Conservation (phyloP, 768 basidiomycete genomes). For the Lentinula boryana region DNA sequence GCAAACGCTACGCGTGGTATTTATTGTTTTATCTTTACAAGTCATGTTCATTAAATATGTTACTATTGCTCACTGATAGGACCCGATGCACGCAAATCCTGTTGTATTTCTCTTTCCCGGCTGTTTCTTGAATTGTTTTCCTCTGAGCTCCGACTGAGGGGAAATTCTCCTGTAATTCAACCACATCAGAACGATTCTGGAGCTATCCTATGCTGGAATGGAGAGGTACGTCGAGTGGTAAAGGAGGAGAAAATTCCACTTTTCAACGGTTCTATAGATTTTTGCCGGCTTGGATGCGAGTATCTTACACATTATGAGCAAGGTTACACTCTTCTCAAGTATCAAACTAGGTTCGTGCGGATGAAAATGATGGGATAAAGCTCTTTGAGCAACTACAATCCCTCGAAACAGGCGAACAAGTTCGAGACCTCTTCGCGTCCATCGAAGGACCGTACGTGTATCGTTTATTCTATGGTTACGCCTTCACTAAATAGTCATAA, state of each 20-base stretch:
- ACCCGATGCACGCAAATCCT: slow-evolving; percentile 52
- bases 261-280: slow-evolving; percentile 29
- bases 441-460: slow-evolving; percentile 79
- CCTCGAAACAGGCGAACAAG: slow-evolving; percentile 27
- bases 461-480: not conserved
- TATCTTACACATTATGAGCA: slow-evolving; percentile 3
- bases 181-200: slow-evolving; percentile 52
- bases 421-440: slow-evolving; percentile 45
- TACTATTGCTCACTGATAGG: too few species aligned
- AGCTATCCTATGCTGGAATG: slow-evolving; percentile 79
- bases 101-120: slow-evolving; percentile 15
- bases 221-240: slow-evolving; percentile 47
- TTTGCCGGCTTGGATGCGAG: slow-evolving; percentile 77
- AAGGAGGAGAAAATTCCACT: not conserved
- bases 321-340: not conserved
- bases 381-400: slow-evolving; percentile 31
- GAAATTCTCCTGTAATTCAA: slow-evolving; percentile 50
- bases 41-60: slow-evolving; percentile 1
- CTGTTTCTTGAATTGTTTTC: slow-evolving; percentile 54
- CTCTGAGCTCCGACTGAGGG: slow-evolving; percentile 73
- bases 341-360: slow-evolving; percentile 36
- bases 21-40: slow-evolving; percentile 9
- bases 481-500: not conserved
- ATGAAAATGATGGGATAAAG: slow-evolving; percentile 72
- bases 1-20: slow-evolving; percentile 59